Evolutionary conservation across 441 rosid genomes (phyloP).

Genomic region (Iberis amara): DNA sequence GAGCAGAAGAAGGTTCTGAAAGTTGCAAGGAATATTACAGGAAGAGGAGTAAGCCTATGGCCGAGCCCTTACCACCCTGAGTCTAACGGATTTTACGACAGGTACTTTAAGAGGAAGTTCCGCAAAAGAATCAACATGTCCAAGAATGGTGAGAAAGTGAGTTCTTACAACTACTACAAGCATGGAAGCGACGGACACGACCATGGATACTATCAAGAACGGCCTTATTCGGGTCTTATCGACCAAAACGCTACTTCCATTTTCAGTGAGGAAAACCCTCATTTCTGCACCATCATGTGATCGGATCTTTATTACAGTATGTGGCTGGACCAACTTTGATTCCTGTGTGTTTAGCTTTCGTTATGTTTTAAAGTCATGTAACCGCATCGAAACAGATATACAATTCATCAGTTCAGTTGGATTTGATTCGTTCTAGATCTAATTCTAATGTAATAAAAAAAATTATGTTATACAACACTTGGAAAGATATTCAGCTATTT

Average conservation of each 20-base stretch:
- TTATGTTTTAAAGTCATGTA: too few relatives aligned
- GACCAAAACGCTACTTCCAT: slow-evolving; percentile 37
- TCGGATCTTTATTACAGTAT: too few relatives aligned
- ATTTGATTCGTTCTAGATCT: too few relatives aligned
- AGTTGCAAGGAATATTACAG: slow-evolving; percentile 42
- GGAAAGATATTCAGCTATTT: too few relatives aligned
- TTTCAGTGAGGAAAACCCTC: slow-evolving; percentile 72
- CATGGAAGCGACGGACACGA: slow-evolving; percentile 40
- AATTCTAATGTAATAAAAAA: too few relatives aligned
- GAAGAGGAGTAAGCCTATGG: slow-evolving; percentile 60
- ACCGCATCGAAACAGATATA: too few relatives aligned
- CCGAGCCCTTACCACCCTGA: slow-evolving; percentile 48
- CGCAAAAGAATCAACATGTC: slow-evolving; percentile 11
- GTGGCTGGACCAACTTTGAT: too few relatives aligned
- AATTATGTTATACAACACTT: too few relatives aligned
- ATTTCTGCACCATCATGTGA: slow-evolving; percentile 63
- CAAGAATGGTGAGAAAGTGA: slow-evolving; percentile 22
- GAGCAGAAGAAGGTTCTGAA: slow-evolving; percentile 53
- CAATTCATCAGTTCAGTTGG: too few relatives aligned
- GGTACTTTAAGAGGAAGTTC: slow-evolving; percentile 23
- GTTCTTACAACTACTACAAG: slow-evolving; percentile 40
- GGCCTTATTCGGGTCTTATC: slow-evolving; percentile 34
- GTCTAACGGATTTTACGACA: slow-evolving; percentile 33
- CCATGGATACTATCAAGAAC: slow-evolving; percentile 41
- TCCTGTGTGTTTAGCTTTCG: too few relatives aligned